Evolutionary conservation across 805 yeast species (phyloP).

Genomic region (Candida mattraensis): DNA sequence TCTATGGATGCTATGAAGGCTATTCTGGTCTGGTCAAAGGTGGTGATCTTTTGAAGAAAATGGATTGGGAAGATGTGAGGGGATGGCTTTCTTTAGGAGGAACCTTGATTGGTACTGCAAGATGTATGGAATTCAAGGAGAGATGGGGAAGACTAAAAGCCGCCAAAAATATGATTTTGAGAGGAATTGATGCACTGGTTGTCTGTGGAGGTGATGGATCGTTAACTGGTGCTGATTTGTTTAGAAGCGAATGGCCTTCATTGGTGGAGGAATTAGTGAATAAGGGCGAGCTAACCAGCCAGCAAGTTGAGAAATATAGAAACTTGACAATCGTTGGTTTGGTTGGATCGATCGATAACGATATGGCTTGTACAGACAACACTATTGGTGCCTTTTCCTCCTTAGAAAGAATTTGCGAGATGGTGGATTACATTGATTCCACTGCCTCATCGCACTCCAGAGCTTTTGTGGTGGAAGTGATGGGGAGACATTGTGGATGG

Average conservation of each 20-base stretch:
- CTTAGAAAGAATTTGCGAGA: constrained; percentile 86
- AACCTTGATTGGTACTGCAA: constrained; percentile 93
- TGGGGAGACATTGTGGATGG: constrained; percentile 99
- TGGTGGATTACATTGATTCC: constrained; percentile 95
- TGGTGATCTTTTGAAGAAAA: constrained; percentile 69
- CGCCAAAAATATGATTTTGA: constrained; percentile 77
- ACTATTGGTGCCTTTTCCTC: constrained; percentile 97
- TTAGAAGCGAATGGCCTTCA: constrained; percentile 93
- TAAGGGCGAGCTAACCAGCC: constrained; percentile 54
- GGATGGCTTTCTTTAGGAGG: constrained; percentile 94
- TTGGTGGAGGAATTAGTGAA: constrained; percentile 69
- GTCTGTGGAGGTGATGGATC: constrained; percentile 99
- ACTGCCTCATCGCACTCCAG: constrained; percentile 97
- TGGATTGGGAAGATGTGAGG: constrained; percentile 93
- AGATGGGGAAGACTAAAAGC: constrained; percentile 81
- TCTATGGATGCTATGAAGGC: constrained; percentile 90
- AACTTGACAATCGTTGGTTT: constrained; percentile 86
- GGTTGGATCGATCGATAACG: constrained; percentile 97
- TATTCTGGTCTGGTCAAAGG: constrained; percentile 91
- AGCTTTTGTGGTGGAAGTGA: constrained; percentile 96
- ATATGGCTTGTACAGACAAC: constrained; percentile 95
- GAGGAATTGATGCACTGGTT: constrained; percentile 91
- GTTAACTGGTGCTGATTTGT: constrained; percentile 93
- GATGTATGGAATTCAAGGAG: constrained; percentile 83
- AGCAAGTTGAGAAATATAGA: constrained; percentile 59